Evolutionary conservation across 1,284 basidiomycete genomes (phyloP).

Genomic region (Schizophyllum commune): DNA sequence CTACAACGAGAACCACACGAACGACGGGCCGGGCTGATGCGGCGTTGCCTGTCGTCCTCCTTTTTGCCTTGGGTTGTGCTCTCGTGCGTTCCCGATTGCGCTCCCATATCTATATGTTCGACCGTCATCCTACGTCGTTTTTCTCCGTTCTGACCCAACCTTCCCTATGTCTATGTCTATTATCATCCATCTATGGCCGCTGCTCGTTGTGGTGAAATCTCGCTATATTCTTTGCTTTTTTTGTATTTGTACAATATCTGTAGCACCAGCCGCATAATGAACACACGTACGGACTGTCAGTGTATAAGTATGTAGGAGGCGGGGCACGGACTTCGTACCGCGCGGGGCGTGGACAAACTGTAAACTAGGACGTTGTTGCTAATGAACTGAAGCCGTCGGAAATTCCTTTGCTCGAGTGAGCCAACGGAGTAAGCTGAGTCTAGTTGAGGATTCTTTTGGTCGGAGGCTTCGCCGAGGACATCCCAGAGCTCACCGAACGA

Average conservation of each 20-base stretch:
- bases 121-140: too few relatives aligned
- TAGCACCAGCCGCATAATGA: not conserved
- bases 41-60: not conserved
- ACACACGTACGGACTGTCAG: not conserved
- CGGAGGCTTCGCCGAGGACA: too few relatives aligned
- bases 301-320: not conserved
- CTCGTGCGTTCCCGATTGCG: too few relatives aligned
- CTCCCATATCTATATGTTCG: too few relatives aligned
- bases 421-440: too few relatives aligned
- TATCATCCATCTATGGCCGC: not conserved
- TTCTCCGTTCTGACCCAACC: not conserved
- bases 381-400: not conserved
- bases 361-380: not conserved
- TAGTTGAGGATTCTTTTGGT: too few relatives aligned
- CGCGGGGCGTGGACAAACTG: not conserved
- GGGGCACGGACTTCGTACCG: too few relatives aligned
- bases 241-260: not conserved
- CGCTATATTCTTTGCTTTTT: constrained; percentile 2
- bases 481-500: too few relatives aligned
- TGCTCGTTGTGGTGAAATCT: not conserved
- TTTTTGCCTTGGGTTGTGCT: too few relatives aligned
- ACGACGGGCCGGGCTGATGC: not conserved
- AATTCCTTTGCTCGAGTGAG: too few relatives aligned
- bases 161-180: constrained; percentile 12
- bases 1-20: constrained; percentile 30